A percentile compares a stretch with the other conserved stretches of the same genome.
Evolutionary conservation across 139 green algal species (phyloP).

Genomic region (Chlorella ohadii): DNA sequence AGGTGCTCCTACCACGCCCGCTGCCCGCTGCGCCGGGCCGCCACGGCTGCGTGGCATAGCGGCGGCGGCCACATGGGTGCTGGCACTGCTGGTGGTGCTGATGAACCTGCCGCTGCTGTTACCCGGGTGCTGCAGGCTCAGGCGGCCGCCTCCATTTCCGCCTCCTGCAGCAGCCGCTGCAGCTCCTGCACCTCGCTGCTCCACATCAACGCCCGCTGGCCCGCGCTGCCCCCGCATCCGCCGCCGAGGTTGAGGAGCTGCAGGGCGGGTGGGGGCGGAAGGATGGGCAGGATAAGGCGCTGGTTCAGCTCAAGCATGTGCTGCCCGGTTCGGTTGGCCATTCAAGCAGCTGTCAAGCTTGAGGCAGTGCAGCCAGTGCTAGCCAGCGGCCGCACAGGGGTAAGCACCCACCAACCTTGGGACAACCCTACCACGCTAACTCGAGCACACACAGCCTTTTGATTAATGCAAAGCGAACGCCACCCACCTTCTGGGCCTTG

Average conservation of each 20-base stretch:
- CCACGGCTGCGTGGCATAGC: no score
- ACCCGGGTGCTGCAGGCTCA: background rate
- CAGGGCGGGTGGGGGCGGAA: background rate
- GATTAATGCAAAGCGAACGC: background rate
- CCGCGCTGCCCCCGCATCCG: background rate
- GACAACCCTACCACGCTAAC: background rate
- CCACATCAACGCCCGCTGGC: constrained; percentile 15
- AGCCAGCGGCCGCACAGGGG: no score
- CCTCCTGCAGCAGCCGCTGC: constrained; percentile 11
- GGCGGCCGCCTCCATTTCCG: background rate
- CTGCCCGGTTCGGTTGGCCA: background rate
- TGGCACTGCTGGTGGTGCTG: background rate
- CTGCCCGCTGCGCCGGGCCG: no score
- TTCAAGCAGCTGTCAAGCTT: background rate
- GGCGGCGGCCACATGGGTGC: no score
- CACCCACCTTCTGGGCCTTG: constrained; percentile 32
- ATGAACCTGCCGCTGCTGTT: no score
- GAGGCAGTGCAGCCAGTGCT: background rate
- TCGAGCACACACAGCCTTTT: no score
- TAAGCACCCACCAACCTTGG: background rate
- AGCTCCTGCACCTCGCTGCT: constrained; percentile 31
- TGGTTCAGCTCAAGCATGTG: no score
- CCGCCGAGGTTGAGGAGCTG: constrained; percentile 37
- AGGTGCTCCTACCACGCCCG: no score
- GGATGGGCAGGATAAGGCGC: constrained; percentile 6